phyloP scores from a whole-genome alignment of 2,329 filamentous ascomycete genomes.

The Diaporthe longicolla region DNA sequence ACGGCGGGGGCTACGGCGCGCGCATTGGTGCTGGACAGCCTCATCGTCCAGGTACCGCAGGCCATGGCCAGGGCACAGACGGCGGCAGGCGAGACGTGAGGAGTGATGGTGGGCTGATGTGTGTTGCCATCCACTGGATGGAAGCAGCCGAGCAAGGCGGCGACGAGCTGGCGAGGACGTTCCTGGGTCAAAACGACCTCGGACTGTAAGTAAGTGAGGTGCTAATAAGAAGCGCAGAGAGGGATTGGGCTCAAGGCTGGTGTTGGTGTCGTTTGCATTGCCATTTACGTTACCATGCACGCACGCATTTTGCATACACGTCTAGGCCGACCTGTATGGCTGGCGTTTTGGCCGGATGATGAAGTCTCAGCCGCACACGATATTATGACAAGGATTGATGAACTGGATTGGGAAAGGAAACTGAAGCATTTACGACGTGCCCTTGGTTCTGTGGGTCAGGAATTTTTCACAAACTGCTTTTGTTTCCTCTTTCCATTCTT shows the following conservation, averaged over 20 bases:
- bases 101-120: constrained; percentile 91
- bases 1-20: constrained; percentile 58
- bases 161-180: constrained; percentile 86
- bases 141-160: constrained; percentile 88
- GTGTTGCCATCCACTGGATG: constrained; percentile 98
- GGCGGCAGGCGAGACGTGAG: constrained; percentile 61
- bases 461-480: background rate
- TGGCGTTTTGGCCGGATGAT: background rate
- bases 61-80: constrained; percentile 46
- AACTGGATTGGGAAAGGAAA: constrained; percentile 5
- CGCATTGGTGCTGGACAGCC: constrained; percentile 44
- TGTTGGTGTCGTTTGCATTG: constrained; percentile 3
- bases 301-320: constrained; percentile 12
- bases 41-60: constrained; percentile 43
- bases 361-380: constrained; percentile 20
- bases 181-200: constrained; percentile 74
- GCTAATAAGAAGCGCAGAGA: constrained; percentile 8
- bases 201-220: constrained; percentile 33
- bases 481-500: background rate
- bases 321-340: background rate
- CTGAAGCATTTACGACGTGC: constrained; percentile 24
- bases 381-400: constrained; percentile 14
- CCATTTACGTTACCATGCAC: constrained; percentile 11
- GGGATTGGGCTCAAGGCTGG: background rate
- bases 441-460: background rate